Base-by-base conservation (phyloP, 1,284 basidiomycete species). In the Rhodotorula sp. region DNA sequence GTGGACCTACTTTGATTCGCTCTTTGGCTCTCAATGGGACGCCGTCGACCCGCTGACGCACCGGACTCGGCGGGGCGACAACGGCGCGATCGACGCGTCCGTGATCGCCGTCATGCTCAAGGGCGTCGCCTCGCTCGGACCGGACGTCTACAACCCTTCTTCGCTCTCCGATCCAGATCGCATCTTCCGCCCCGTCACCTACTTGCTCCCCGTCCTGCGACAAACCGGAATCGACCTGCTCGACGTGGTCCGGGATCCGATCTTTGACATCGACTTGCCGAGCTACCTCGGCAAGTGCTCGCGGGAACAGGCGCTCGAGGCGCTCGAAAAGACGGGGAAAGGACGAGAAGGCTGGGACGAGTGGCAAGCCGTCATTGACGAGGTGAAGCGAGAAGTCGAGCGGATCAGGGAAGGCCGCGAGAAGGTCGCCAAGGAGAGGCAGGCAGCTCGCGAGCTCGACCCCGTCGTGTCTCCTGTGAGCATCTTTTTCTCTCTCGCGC, bases 81-180 rank as follows among this genome's bases (percentile, higher is more conserved):
- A 75, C 62, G 59, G 63, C 46, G 73, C 73, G 26, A 64, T 78
- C 52, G 74, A 78, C 65, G 48, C 73, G 2, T 29, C 58, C 48
- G 75, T 78, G 43, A 68, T 78, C 29, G 78, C 78, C 29, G 69
- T 75, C 52, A 75, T 79, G 76, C 59, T 79, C 61, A 79, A 79
- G 63, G 78, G 78, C 2, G 49, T 77, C 26, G 60, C 72, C 26
- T 66, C 75, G 21, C 54, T 69, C 26, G 75, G 72, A 0, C 49
- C 70, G 10, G 64, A 68, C 47, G 49, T 70, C 18, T 72, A 74
- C 69, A 67, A 68, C 62, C 71, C 70, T 23, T 64, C 62, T 5
- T 59, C 66, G 5, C 43, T 66, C 46, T 61, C 71, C 46, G 67
- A 75, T 57, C 64, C 71, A 20, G 64, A 73, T 26, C 61, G 63